Percentiles rank a stretch among this genome's conserved stretches.
These are phyloP conservation scores for Yamadazyma diddensiae DNA, from an alignment of 1,139 yeast genomes.

Conservation along the genomic window DNA sequence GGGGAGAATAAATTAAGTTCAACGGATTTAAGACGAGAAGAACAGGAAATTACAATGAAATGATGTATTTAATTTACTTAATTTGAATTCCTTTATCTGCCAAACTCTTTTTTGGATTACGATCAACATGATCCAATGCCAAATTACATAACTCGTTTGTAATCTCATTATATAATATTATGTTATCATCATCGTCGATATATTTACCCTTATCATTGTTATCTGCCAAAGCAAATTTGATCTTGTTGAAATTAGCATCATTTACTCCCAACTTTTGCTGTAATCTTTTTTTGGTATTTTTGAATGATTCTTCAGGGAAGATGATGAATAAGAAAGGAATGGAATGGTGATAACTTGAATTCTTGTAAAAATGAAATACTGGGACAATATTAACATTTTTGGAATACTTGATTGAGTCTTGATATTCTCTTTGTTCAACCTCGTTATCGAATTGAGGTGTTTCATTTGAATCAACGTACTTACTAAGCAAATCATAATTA, in stretches of 20 bases:
- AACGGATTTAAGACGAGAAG: slow-evolving; percentile 47
- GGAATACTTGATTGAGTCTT: slow-evolving; percentile 29
- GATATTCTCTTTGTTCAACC: slow-evolving; percentile 25
- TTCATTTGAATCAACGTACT: slow-evolving; percentile 21
- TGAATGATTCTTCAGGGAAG: slow-evolving; percentile 60
- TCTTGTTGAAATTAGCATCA: slow-evolving; percentile 72
- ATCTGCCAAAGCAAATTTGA: slow-evolving; percentile 61
- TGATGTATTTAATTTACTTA: slow-evolving; percentile 1
- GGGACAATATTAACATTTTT: slow-evolving; percentile 42
- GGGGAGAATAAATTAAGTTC: slow-evolving; percentile 81
- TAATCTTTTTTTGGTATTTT: slow-evolving; percentile 66
- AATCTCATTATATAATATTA: slow-evolving; percentile 54
- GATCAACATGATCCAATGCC: slow-evolving; percentile 86
- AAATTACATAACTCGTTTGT: slow-evolving; percentile 35
- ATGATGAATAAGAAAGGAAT: slow-evolving; percentile 78
- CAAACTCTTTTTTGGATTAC: slow-evolving; percentile 46
- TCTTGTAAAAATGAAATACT: slow-evolving; percentile 73
- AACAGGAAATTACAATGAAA: neutral
- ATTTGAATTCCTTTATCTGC: slow-evolving; percentile 63
- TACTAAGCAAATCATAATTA: slow-evolving; percentile 36
- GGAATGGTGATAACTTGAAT: slow-evolving; percentile 73
- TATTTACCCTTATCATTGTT: slow-evolving; percentile 39
- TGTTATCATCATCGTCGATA: slow-evolving; percentile 53
- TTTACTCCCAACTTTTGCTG: slow-evolving; percentile 71
- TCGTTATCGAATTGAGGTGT: slow-evolving; percentile 16